Conservation (phyloP, 805 yeast species). For the Starmerella khaoyaiensis region DNA sequence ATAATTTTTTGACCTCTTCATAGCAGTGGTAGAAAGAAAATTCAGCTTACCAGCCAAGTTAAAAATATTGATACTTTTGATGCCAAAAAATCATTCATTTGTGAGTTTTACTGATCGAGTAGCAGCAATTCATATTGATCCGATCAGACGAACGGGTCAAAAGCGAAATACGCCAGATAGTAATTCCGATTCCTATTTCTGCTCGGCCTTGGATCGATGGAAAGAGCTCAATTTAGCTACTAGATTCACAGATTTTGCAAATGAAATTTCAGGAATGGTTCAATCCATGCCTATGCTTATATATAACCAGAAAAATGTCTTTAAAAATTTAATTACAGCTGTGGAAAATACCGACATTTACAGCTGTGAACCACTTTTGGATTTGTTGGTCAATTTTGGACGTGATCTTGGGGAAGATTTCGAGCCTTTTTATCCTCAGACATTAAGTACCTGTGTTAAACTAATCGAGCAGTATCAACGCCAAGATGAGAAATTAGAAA, state of each 20-base stretch:
- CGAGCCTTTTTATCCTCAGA: conserved; percentile 47
- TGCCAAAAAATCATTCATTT: conserved; percentile 27
- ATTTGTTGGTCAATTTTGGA: conserved; percentile 67
- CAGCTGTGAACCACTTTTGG: conserved; percentile 70
- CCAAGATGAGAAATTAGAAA: conserved; percentile 41
- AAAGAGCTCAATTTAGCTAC: conserved; percentile 69
- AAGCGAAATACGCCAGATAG: conserved; percentile 22
- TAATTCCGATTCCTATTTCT: conserved; percentile 49
- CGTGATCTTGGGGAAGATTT: conserved; percentile 92
- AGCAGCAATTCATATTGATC: conserved; percentile 73
- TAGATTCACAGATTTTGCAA: conserved; percentile 50
- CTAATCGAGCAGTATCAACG: conserved; percentile 30
- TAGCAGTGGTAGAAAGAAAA: too few relatives aligned
- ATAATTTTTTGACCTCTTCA: too few relatives aligned
- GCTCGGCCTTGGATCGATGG: conserved; percentile 76
- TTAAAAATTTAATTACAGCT: conserved; percentile 36
- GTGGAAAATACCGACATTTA: conserved; percentile 48
- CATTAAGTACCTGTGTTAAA: conserved; percentile 40
- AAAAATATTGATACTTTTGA: background rate
- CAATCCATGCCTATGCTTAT: conserved; percentile 72
- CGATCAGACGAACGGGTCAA: conserved; percentile 31
- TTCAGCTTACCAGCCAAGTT: too few relatives aligned
- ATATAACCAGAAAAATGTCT: conserved; percentile 54
- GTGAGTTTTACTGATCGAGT: conserved; percentile 73
- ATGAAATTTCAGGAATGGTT: conserved; percentile 39